These are phyloP conservation scores for Rhodocollybia butyracea DNA, from an alignment of 768 basidiomycete genomes.

Conservation along the genomic window DNA sequence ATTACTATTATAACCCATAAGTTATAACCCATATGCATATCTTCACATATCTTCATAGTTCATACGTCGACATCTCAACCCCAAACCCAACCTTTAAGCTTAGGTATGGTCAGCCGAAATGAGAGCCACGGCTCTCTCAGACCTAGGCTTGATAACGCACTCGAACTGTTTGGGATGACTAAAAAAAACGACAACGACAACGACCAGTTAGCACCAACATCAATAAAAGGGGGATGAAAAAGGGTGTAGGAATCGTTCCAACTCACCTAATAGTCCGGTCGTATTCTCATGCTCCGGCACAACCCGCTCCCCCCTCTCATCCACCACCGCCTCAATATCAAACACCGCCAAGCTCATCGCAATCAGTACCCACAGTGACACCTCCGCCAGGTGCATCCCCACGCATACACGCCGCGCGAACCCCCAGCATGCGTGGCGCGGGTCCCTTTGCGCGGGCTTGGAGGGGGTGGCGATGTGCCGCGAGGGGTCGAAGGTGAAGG, in stretches of 20 bases:
- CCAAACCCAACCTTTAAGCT: no score
- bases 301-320: conserved; percentile 10
- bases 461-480: conserved; percentile 38
- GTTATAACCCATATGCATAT: no score
- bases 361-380: conserved; percentile 37
- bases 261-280: conserved; percentile 11
- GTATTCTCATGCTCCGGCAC: conserved; percentile 12
- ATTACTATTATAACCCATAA: no score
- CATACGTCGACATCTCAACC: no score
- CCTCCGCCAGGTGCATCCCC: conserved; percentile 32
- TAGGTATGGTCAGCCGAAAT: conserved; percentile 13
- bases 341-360: conserved; percentile 42
- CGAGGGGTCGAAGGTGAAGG: conserved; percentile 43
- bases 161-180: conserved; percentile 21
- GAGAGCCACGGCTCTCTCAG: conserved; percentile 14
- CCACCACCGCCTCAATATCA: conserved; percentile 29
- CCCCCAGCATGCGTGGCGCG: conserved; percentile 46
- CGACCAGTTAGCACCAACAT: no score
- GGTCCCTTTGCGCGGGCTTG: conserved; percentile 35
- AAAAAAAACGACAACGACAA: not conserved
- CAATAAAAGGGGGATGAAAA: no score
- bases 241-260: no score
- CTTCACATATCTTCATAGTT: no score
- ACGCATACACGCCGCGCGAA: conserved; percentile 43
- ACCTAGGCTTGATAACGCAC: conserved; percentile 16